Base-by-base conservation (phyloP, 2,329 filamentous ascomycete genomes). In the Monosporascus ibericus region DNA sequence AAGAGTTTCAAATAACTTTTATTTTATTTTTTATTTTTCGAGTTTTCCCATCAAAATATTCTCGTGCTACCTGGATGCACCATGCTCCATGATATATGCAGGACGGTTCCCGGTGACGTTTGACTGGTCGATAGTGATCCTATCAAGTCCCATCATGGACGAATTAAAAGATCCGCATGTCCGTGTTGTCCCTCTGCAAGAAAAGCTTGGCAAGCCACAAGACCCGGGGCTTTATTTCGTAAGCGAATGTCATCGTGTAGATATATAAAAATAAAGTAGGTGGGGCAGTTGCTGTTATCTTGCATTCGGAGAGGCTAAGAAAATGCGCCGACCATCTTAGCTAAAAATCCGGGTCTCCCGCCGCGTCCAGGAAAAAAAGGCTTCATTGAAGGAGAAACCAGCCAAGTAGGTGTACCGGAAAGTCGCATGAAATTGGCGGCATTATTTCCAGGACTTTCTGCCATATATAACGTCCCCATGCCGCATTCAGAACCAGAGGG, bases 401-500 rank as follows among this genome's bases (percentile, higher is more conserved):
- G 30, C 30, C 9, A 14, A 14, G 30, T 34, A 14, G 30, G 30
- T 34, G 30, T 15, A 30, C 39, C 7, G 27, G 37, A 34, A n/a
- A 15, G 24, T 5, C 6, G 17, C n/a, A 39, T 50, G 17, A 42
- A 48, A 5, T 49, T 39, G 38, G 40, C 44, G 11, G 49, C 24
- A n/a, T n/a, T 6, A 44, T 27, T 30, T 20, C 15, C 42, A 24
- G 52, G 49, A 25, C 11, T 46, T 1, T 7, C 24, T 6, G 17
- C 22, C 24, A 22, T 14, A 27, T 18, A 34, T 30, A 47, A 53
- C 11, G 52, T 51, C 63, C 71, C 59, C 55, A 84, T 84, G 81
- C 77, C 79, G 64, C 78, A 80, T 65, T 79, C 79, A 48, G 77
- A 80, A 52, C 73, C 76, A 59, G 81, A 84, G 61, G 73, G 77